phyloP scores from a whole-genome alignment of 1,284 basidiomycete species.

The Cystobasidium slooffiae region DNA sequence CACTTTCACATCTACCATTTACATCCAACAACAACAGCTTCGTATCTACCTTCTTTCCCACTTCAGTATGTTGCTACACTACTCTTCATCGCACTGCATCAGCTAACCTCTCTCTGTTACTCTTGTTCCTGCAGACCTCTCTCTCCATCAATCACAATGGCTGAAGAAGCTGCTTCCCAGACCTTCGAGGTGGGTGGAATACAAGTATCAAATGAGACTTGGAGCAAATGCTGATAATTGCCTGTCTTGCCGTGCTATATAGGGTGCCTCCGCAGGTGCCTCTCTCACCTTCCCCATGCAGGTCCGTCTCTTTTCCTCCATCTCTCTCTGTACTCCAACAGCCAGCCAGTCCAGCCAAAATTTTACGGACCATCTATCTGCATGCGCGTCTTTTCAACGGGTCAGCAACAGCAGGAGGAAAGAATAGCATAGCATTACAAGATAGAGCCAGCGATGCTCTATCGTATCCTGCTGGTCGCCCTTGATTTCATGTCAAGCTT shows the following conservation, averaged over 20 bases:
- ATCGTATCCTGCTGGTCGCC: too few species aligned
- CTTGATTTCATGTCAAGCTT: too few species aligned
- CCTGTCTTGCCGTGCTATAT: background rate
- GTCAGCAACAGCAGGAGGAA: too few species aligned
- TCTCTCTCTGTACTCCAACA: background rate
- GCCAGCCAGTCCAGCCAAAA: background rate
- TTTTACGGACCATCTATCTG: background rate
- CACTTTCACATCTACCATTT: too few species aligned
- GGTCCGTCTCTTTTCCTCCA: constrained; percentile 19
- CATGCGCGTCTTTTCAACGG: too few species aligned
- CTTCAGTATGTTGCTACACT: too few species aligned
- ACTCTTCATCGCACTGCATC: too few species aligned
- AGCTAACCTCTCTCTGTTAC: too few species aligned
- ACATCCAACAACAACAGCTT: too few species aligned
- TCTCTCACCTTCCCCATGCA: constrained; percentile 73
- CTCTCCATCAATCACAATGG: constrained; percentile 8
- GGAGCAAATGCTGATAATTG: background rate
- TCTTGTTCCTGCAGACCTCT: background rate
- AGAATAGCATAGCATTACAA: too few species aligned
- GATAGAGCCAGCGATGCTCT: too few species aligned
- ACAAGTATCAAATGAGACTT: background rate
- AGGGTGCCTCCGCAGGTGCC: constrained; percentile 71
- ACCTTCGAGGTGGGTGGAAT: constrained; percentile 31
- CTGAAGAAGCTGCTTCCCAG: constrained; percentile 31
- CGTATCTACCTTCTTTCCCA: too few species aligned